A percentile compares a stretch with the other conserved stretches of the same genome.
Conservation (phyloP, 2,329 filamentous ascomycete genomes). For the Fusarium fujikuroi region DNA sequence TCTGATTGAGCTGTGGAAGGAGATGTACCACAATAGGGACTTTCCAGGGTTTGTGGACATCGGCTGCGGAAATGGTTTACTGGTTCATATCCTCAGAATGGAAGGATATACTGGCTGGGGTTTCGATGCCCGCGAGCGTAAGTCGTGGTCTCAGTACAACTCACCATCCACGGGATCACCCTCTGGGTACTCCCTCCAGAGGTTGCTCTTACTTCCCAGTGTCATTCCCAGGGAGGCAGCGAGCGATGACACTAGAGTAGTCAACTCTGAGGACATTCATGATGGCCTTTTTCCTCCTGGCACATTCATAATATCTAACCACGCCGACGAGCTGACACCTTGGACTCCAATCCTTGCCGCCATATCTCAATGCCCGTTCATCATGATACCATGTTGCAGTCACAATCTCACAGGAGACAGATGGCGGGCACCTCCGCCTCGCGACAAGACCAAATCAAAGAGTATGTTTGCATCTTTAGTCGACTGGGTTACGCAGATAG, state of each 20-base stretch:
- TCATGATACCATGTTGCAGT: slow-evolving; percentile 95
- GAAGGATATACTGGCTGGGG: slow-evolving; percentile 91
- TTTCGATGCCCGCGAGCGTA: slow-evolving; percentile 87
- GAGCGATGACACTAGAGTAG: slow-evolving; percentile 21
- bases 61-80: slow-evolving; percentile 92
- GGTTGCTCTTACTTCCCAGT: slow-evolving; percentile 61
- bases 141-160: slow-evolving; percentile 83
- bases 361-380: slow-evolving; percentile 80
- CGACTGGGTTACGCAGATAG: slow-evolving; percentile 77
- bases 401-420: slow-evolving; percentile 81
- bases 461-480: slow-evolving; percentile 89
- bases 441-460: slow-evolving; percentile 59
- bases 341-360: slow-evolving; percentile 93
- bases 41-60: slow-evolving; percentile 97
- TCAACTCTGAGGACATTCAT: slow-evolving; percentile 51
- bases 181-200: slow-evolving; percentile 52
- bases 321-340: slow-evolving; percentile 93
- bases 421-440: slow-evolving; percentile 74
- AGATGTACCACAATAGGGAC: slow-evolving; percentile 72
- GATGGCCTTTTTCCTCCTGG: slow-evolving; percentile 75
- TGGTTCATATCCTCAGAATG: slow-evolving; percentile 81
- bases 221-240: slow-evolving; percentile 47
- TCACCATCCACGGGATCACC: slow-evolving; percentile 41
- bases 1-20: slow-evolving; percentile 87
- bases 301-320: slow-evolving; percentile 96